Conservation (phyloP, 768 basidiomycete genomes). For the Mycena rosella region DNA sequence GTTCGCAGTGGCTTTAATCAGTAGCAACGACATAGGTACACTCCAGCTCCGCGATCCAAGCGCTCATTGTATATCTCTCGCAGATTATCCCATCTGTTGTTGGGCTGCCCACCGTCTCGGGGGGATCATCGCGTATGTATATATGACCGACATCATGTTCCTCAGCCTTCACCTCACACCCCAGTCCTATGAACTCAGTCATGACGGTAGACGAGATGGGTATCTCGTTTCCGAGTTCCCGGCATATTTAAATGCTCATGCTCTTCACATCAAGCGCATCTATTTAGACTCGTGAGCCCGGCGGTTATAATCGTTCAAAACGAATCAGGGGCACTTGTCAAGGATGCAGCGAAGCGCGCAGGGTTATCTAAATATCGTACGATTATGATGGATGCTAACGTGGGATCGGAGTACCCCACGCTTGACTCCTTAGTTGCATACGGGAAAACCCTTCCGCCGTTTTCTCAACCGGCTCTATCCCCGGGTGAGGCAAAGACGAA, state of each 20-base stretch:
- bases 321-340: background rate
- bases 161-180: background rate
- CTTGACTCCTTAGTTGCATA: background rate
- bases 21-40: background rate
- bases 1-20: background rate
- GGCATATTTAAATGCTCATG: background rate
- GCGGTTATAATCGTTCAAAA: background rate
- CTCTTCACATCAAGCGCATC: background rate
- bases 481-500: conserved; percentile 3
- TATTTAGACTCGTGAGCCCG: background rate
- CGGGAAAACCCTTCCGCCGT: background rate
- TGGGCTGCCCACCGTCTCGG: conserved; percentile 9
- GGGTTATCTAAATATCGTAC: background rate
- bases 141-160: background rate
- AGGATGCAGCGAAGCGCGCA: background rate
- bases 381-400: background rate
- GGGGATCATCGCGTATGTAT: background rate
- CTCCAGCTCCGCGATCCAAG: background rate
- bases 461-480: background rate
- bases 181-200: background rate
- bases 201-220: background rate
- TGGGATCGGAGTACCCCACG: background rate
- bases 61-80: background rate
- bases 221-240: background rate
- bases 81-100: conserved; percentile 10